Evolutionary conservation across 208 protist genomes (phyloP).

Genomic region (Eutreptiella sp.): DNA sequence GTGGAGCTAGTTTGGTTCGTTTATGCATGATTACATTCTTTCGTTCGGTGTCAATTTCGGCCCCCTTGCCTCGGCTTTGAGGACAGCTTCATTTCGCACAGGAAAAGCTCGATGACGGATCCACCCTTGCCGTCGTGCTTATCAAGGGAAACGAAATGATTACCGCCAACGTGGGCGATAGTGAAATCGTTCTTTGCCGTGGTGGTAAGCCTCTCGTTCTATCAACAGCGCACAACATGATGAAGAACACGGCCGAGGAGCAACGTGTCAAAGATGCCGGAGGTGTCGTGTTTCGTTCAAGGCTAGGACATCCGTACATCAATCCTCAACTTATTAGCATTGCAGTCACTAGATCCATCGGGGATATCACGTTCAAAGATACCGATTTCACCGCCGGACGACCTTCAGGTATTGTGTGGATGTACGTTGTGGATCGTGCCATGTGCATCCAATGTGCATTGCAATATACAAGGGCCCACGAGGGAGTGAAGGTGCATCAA

Average conservation of each 20-base stretch:
- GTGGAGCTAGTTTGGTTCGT: no score
- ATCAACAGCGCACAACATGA: conserved; percentile 68
- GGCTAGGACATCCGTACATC: conserved; percentile 52
- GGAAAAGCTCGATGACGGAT: conserved; percentile 71
- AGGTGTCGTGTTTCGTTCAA: not conserved
- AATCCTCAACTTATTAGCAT: conserved; percentile 59
- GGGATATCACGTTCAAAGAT: conserved; percentile 3
- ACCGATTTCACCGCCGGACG: conserved; percentile 9
- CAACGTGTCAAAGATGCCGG: conserved; percentile 7
- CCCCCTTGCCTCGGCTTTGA: no score
- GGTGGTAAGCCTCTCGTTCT: conserved; percentile 58
- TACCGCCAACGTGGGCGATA: conserved; percentile 76
- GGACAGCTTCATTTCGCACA: no score
- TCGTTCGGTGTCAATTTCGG: no score
- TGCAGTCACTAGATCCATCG: conserved; percentile 1
- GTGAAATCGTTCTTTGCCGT: conserved; percentile 66
- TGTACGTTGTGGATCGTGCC: no score
- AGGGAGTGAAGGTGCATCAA: no score
- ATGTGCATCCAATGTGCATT: no score
- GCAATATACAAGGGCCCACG: no score
- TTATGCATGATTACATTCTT: no score
- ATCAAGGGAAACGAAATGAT: conserved; percentile 69
- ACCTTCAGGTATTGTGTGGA: not conserved
- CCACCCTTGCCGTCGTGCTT: conserved; percentile 67
- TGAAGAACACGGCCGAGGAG: conserved; percentile 3